A percentile compares a stretch with the other conserved stretches of the same genome.
Evolutionary conservation across 2,329 filamentous ascomycete genomes (phyloP).

Genomic region (Tolypocladium endophyticum): DNA sequence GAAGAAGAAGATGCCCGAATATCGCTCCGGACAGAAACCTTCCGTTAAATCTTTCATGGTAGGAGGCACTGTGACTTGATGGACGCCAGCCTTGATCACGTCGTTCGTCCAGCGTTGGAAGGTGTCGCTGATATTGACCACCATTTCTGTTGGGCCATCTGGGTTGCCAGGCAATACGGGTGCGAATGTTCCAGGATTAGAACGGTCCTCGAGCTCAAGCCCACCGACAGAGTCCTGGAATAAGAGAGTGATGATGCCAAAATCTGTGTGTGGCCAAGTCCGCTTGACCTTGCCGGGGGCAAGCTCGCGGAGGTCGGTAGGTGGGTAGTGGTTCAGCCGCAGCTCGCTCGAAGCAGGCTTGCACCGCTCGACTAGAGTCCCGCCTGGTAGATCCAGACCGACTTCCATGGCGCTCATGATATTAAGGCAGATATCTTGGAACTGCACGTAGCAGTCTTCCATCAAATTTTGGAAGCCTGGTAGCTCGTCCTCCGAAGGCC

Average conservation of each 20-base stretch:
- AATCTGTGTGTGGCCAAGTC: conserved; percentile 6
- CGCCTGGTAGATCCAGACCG: conserved; percentile 19
- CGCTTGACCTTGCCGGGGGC: conserved; percentile 1
- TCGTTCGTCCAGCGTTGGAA: conserved; percentile 21
- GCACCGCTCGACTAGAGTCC: conserved; percentile 3
- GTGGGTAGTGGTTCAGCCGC: conserved; percentile 8
- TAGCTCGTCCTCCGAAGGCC: background rate
- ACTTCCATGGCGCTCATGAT: conserved; percentile 11
- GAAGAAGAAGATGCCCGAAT: conserved; percentile 1
- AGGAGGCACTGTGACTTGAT: background rate
- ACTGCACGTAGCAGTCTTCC: background rate
- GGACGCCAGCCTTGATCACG: background rate
- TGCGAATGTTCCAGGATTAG: conserved; percentile 7
- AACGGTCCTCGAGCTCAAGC: conserved; percentile 32
- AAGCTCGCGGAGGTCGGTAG: conserved; percentile 3
- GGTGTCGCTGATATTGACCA: conserved; percentile 23
- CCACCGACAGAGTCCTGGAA: conserved; percentile 31
- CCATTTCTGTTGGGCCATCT: conserved; percentile 10
- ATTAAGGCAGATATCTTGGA: background rate
- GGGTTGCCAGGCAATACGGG: conserved; percentile 15
- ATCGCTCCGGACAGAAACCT: background rate
- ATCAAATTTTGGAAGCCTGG: background rate
- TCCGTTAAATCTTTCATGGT: background rate
- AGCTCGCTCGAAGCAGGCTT: conserved; percentile 7
- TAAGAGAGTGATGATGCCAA: conserved; percentile 17